Percentiles rank a stretch among this genome's conserved stretches.
phyloP scores from a whole-genome alignment of 1,139 yeast species.

The Eremothecium cymbalariae region DNA sequence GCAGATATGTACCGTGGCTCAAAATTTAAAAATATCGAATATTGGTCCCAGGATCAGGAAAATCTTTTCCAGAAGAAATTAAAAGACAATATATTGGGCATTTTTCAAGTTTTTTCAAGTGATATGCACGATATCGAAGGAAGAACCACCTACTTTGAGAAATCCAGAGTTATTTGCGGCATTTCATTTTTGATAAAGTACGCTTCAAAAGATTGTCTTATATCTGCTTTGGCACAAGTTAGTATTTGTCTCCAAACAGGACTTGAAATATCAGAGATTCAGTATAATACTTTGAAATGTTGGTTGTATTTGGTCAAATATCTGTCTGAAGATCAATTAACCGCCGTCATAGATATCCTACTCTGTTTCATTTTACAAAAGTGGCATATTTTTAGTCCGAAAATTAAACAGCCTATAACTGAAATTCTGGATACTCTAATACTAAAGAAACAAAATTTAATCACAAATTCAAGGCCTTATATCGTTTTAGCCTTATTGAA shows the following conservation, averaged over 20 bases:
- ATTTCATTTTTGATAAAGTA: constrained; percentile 54
- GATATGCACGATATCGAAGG: constrained; percentile 69
- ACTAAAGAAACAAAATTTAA: constrained; percentile 49
- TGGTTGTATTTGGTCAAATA: constrained; percentile 52
- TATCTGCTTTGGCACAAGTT: constrained; percentile 79
- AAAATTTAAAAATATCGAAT: constrained; percentile 19
- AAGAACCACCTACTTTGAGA: constrained; percentile 61
- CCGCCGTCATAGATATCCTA: constrained; percentile 47
- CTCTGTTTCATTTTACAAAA: constrained; percentile 56
- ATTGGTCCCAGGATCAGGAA: constrained; percentile 27
- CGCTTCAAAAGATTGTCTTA: constrained; percentile 52
- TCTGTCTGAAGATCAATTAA: constrained; percentile 45
- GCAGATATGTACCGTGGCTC: constrained; percentile 26
- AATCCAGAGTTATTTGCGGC: constrained; percentile 65
- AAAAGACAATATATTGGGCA: constrained; percentile 59
- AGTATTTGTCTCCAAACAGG: constrained; percentile 82
- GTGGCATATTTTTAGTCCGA: constrained; percentile 45
- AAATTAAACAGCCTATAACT: constrained; percentile 42
- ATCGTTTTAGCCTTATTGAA: constrained; percentile 25
- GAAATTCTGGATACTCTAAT: constrained; percentile 69
- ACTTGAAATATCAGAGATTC: constrained; percentile 54
- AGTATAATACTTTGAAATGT: constrained; percentile 55
- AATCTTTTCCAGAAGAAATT: constrained; percentile 33
- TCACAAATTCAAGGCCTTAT: constrained; percentile 30
- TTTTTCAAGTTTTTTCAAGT: constrained; percentile 73